Base-by-base conservation (phyloP, 140 eudicot species). In the Senecio squalidus region DNA sequence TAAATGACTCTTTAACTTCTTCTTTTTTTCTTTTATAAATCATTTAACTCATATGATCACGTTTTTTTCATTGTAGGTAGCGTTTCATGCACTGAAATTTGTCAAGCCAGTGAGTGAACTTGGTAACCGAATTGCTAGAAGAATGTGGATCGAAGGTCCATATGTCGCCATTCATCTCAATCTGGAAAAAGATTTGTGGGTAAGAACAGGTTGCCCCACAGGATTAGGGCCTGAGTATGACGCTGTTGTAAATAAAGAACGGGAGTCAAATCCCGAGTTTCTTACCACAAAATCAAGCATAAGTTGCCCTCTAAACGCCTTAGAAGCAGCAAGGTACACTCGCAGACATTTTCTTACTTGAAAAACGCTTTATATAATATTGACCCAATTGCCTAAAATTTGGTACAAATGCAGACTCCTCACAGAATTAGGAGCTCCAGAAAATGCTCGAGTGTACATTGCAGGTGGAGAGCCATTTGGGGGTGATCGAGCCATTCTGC, bases 71-170 rank as follows among this genome's bases (percentile, higher is more conserved):
- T 67, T 55, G 36, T 64, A 83, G 92, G 89, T 80, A 10, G 95
- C 92, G 1, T 86, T 82, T 71, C 88, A 86, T 38, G 95, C 93
- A 6, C 71, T 86, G 48, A 79, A 80, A 68, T 83, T 86, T 34
- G 68, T 86, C 15, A 41, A 64, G 25, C 84, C 86, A 25, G 69
- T 87, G n/a, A 50, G 62, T 38, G 89, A 80, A 10, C 76, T 82
- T 23, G 86, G 89, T 28, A 72, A 78, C 58, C 66, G 73, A 60
- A 75, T 83, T 11, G 82, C 96, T 18, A 67, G 85, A 55, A 70
- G 96, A 66, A 78, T 87, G 86, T 87, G 96, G 94, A 87, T 80
- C 13, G 96, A 87, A 59, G 96, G 89, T n/a, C 94, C 88, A 2
- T 84, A 83, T 28, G 29, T 87, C 38, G 96, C 82, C 40, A 14